These are phyloP conservation scores for Yamadazyma taylorii DNA, from an alignment of 1,139 yeast species.

Conservation along the genomic window DNA sequence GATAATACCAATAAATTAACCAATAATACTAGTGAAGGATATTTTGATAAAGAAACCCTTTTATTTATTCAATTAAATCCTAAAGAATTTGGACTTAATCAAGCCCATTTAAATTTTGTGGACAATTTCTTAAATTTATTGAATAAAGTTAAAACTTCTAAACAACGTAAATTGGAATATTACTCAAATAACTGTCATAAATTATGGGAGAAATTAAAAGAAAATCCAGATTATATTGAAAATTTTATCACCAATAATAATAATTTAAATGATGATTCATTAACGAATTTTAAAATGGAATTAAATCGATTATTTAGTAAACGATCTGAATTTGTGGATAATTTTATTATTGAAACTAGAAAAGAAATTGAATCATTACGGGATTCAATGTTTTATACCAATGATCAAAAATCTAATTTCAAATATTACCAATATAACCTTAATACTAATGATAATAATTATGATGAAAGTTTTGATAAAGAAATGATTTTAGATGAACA, in stretches of 20 bases:
- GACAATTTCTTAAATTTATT: slow-evolving; percentile 28
- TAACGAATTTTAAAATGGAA: slow-evolving; percentile 50
- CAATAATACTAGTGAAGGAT: slow-evolving; percentile 19
- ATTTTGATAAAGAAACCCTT: slow-evolving; percentile 39
- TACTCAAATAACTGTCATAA: slow-evolving; percentile 37
- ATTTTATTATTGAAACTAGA: slow-evolving; percentile 64
- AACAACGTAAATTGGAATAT: slow-evolving; percentile 34
- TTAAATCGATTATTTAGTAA: slow-evolving; percentile 56
- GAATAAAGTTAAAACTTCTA: slow-evolving; percentile 29
- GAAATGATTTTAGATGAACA: slow-evolving; percentile 57
- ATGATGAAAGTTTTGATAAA: slow-evolving; percentile 46
- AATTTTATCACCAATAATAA: slow-evolving; percentile 38
- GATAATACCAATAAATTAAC: not conserved
- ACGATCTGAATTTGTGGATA: slow-evolving; percentile 64
- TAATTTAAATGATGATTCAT: slow-evolving; percentile 37
- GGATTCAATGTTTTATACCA: slow-evolving; percentile 60
- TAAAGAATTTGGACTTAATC: slow-evolving; percentile 40
- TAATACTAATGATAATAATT: slow-evolving; percentile 22
- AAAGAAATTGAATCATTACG: slow-evolving; percentile 59
- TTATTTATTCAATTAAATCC: slow-evolving; percentile 38
- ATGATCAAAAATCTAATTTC: slow-evolving; percentile 39
- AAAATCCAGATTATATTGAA: slow-evolving; percentile 34
- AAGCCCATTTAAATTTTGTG: slow-evolving; percentile 34
- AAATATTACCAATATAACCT: slow-evolving; percentile 35
- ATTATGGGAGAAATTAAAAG: slow-evolving; percentile 53